Conservation (phyloP, 2,329 filamentous ascomycete genomes). For the Sporothrix mexicana region DNA sequence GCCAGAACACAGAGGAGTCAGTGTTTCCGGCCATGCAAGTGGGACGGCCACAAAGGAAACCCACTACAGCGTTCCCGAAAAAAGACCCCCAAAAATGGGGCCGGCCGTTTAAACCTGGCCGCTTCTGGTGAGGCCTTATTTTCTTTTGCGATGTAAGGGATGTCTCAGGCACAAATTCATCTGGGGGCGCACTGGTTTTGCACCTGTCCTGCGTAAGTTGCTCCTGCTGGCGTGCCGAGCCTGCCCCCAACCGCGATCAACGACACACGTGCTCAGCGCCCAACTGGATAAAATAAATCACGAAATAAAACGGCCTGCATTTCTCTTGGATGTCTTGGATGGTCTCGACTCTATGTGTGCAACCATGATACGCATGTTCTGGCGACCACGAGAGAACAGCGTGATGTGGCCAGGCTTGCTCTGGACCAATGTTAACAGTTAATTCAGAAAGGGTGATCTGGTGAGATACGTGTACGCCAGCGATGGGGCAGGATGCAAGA, state of each 20-base stretch:
- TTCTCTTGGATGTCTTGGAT: neutral
- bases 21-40: conserved; percentile 5
- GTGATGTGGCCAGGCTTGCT: neutral
- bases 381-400: neutral
- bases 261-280: neutral
- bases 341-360: neutral
- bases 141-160: neutral
- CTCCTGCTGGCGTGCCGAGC: neutral
- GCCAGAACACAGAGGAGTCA: too few relatives aligned
- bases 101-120: conserved; percentile 12
- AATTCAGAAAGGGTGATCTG: neutral
- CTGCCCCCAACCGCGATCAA: neutral
- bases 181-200: neutral
- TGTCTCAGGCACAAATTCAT: neutral
- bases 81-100: conserved; percentile 9
- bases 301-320: neutral
- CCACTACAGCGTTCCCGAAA: neutral
- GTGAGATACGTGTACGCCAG: neutral
- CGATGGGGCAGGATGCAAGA: neutral
- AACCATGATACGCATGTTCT: conserved; percentile 8
- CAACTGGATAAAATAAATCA: neutral
- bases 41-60: neutral
- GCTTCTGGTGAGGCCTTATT: conserved; percentile 6
- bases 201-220: neutral
- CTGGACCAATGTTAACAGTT: neutral